Percentiles rank a stretch among this genome's conserved stretches.
These are phyloP conservation scores for Spathaspora sp. DNA, from an alignment of 805 yeast genomes.

Conservation along the genomic window DNA sequence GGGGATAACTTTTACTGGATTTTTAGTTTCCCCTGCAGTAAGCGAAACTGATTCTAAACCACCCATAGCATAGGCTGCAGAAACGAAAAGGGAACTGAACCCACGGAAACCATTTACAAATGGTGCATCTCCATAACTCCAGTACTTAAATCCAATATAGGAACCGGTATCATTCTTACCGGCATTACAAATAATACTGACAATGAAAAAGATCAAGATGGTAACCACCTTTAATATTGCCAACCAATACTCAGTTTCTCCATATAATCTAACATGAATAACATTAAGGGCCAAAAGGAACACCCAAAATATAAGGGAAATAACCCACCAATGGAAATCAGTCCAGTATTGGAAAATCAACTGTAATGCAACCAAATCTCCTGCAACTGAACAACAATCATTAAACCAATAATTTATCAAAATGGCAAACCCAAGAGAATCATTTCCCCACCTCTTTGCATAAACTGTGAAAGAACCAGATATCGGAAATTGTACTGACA, in stretches of 20 bases:
- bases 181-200: constrained; percentile 53
- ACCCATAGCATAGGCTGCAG: constrained; percentile 51
- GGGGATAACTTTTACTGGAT: constrained; percentile 27
- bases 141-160: constrained; percentile 41
- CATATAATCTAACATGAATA: constrained; percentile 36
- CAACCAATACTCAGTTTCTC: constrained; percentile 39
- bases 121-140: constrained; percentile 50
- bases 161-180: constrained; percentile 50
- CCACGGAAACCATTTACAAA: constrained; percentile 50
- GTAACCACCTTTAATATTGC: constrained; percentile 46
- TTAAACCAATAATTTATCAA: constrained; percentile 50
- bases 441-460: constrained; percentile 47
- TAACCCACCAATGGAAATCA: constrained; percentile 46
- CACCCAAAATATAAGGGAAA: constrained; percentile 52
- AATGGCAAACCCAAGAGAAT: constrained; percentile 50
- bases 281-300: constrained; percentile 41
- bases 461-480: constrained; percentile 53
- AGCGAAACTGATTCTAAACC: constrained; percentile 41
- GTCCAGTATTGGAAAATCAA: constrained; percentile 47
- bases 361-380: constrained; percentile 46
- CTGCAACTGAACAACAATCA: constrained; percentile 46
- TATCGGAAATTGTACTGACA: constrained; percentile 52
- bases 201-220: constrained; percentile 51
- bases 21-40: constrained; percentile 32
- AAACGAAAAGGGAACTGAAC: constrained; percentile 46